A percentile compares a stretch with the other conserved stretches of the same genome.
Evolutionary conservation across 169 alveolate genomes (phyloP).

Genomic region (Plasmodium knowlesi): DNA sequence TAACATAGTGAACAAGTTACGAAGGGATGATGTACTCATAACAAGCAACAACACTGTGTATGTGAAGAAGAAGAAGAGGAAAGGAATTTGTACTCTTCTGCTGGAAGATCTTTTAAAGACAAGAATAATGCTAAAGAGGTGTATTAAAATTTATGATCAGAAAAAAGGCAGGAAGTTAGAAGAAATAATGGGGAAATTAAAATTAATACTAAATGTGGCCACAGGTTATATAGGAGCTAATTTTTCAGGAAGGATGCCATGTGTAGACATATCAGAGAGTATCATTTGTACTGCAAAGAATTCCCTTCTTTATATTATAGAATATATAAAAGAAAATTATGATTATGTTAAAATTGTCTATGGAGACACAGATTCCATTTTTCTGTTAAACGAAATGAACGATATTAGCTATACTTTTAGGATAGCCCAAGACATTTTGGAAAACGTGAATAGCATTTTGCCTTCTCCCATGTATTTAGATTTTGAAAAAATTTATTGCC

Average conservation of each 20-base stretch:
- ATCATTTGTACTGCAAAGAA: constrained; percentile 96
- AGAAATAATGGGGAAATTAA: constrained; percentile 66
- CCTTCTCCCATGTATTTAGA: constrained; percentile 93
- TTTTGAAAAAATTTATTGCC: constrained; percentile 94
- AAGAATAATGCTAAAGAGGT: constrained; percentile 74
- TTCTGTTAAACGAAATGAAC: constrained; percentile 94
- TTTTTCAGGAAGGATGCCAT: constrained; percentile 97
- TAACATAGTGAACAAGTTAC: constrained; percentile 17
- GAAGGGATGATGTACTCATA: constrained; percentile 62
- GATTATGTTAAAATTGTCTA: constrained; percentile 92
- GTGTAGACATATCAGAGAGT: constrained; percentile 96
- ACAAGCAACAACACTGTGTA: constrained; percentile 78
- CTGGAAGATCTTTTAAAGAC: constrained; percentile 76
- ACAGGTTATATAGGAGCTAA: constrained; percentile 92
- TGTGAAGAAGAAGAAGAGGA: constrained; percentile 72
- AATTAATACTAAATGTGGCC: constrained; percentile 75
- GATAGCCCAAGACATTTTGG: constrained; percentile 90
- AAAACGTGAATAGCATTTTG: constrained; percentile 86
- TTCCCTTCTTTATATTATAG: constrained; percentile 93
- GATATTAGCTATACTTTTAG: constrained; percentile 89
- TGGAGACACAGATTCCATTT: constrained; percentile 99
- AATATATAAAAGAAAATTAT: constrained; percentile 88
- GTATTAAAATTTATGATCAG: constrained; percentile 45
- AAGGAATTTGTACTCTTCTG: constrained; percentile 76
- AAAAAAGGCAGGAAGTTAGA: constrained; percentile 11